Evolutionary conservation across 805 yeast species (phyloP).

Genomic region (Suhomyces sp.): DNA sequence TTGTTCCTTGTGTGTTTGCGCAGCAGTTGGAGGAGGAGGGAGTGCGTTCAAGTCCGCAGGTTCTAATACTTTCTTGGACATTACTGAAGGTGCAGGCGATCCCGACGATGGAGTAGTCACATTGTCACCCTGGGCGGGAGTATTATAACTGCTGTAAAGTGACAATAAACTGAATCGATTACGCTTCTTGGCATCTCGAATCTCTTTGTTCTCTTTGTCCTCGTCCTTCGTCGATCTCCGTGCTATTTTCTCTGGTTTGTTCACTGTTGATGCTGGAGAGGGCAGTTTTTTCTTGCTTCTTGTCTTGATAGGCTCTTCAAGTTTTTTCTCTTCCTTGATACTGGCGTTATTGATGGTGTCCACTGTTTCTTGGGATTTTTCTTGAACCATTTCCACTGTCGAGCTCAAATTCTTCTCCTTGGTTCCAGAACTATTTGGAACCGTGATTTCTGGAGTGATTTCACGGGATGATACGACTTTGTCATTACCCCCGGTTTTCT

Average conservation of each 20-base stretch:
- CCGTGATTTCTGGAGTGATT: conserved; percentile 4
- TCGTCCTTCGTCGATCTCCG: conserved; percentile 7
- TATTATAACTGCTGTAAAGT: conserved; percentile 37
- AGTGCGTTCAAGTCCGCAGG: conserved; percentile 31
- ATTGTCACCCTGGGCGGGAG: conserved; percentile 9
- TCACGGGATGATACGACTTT: conserved; percentile 3
- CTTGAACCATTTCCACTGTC: conserved; percentile 6
- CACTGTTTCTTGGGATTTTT: conserved; percentile 4
- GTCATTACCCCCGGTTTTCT: conserved; percentile 1
- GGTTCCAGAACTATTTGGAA: not conserved
- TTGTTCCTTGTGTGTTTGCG: conserved; percentile 13
- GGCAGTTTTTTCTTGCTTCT: conserved; percentile 3
- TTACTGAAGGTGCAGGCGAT: conserved; percentile 9
- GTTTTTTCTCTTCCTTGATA: not conserved
- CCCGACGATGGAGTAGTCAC: conserved; percentile 7
- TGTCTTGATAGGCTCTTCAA: conserved; percentile 4
- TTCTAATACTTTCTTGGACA: conserved; percentile 29
- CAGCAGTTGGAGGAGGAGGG: conserved; percentile 5
- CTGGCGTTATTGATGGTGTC: not conserved
- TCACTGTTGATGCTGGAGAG: not conserved
- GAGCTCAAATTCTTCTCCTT: conserved; percentile 6
- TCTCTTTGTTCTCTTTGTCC: conserved; percentile 28
- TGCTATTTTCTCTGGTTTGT: not conserved
- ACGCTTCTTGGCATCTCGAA: conserved; percentile 28
- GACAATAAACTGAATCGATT: conserved; percentile 46